Percentiles rank a stretch among this genome's conserved stretches.
These are phyloP conservation scores for Bipolaris zeicola DNA, from an alignment of 2,329 filamentous ascomycete species.

Conservation along the genomic window DNA sequence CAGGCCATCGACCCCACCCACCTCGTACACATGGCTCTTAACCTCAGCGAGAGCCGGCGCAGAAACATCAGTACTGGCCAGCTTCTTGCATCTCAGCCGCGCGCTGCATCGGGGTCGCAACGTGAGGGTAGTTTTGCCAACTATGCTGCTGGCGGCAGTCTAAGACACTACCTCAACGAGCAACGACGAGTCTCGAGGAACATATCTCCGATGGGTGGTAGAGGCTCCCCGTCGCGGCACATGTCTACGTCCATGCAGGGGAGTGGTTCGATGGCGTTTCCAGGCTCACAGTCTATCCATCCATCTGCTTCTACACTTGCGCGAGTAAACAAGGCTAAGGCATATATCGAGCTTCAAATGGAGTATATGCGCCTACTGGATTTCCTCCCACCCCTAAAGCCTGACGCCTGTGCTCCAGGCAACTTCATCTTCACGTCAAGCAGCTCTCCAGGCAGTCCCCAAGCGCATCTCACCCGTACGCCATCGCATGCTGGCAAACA, in stretches of 20 bases:
- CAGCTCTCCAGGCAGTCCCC: conserved; percentile 50
- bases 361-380: conserved; percentile 84
- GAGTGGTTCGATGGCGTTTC: conserved; percentile 32
- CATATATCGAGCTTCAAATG: conserved; percentile 81
- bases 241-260: conserved; percentile 36
- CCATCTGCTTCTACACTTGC: conserved; percentile 81
- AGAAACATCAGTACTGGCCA: conserved; percentile 65
- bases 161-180: conserved; percentile 73
- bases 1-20: conserved; percentile 80
- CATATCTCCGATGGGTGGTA: conserved; percentile 61
- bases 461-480: conserved; percentile 48
- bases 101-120: conserved; percentile 51
- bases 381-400: conserved; percentile 74
- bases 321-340: conserved; percentile 82
- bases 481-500: conserved; percentile 46
- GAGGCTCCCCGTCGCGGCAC: conserved; percentile 40
- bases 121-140: conserved; percentile 48
- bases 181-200: conserved; percentile 68
- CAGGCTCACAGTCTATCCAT: conserved; percentile 56
- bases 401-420: conserved; percentile 49
- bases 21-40: conserved; percentile 91
- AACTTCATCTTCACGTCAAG: conserved; percentile 49
- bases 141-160: conserved; percentile 60
- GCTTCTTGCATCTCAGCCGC: conserved; percentile 57
- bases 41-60: conserved; percentile 79